phyloP scores from a whole-genome alignment of 108 stramenopile species.

The Nitzschia sp. region DNA sequence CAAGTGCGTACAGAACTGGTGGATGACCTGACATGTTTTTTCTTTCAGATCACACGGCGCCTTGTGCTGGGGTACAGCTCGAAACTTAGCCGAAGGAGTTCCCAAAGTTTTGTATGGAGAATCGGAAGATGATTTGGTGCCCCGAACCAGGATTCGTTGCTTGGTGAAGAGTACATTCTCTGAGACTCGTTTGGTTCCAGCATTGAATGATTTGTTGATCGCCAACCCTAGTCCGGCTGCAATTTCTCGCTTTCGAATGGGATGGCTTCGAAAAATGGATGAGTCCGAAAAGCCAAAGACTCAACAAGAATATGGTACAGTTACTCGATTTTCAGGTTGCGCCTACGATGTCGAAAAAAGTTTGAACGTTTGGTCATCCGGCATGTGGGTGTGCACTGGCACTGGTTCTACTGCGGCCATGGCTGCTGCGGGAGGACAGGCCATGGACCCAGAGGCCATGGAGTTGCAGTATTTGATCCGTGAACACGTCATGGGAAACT shows the following conservation, averaged over 20 bases:
- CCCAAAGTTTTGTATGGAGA: constrained; percentile 74
- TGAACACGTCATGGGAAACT: constrained; percentile 81
- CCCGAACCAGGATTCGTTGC: constrained; percentile 81
- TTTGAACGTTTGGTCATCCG: constrained; percentile 86
- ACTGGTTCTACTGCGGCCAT: constrained; percentile 93
- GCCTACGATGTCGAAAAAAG: constrained; percentile 66
- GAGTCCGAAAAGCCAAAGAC: constrained; percentile 16
- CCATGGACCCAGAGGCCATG: constrained; percentile 62
- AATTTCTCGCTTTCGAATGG: constrained; percentile 89
- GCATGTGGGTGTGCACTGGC: constrained; percentile 80
- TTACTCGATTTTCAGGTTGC: constrained; percentile 72
- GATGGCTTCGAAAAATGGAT: constrained; percentile 54
- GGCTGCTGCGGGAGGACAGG: constrained; percentile 86
- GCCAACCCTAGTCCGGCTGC: constrained; percentile 94
- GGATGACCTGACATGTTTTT: background rate
- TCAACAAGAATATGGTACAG: constrained; percentile 51
- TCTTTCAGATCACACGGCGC: constrained; percentile 81
- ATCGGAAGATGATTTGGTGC: constrained; percentile 18
- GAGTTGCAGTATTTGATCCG: constrained; percentile 93
- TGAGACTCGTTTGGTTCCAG: constrained; percentile 91
- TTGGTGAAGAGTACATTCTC: constrained; percentile 90
- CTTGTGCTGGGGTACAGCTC: constrained; percentile 80
- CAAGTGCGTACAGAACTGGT: background rate
- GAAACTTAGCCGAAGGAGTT: constrained; percentile 73
- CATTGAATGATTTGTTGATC: constrained; percentile 92